phyloP scores from a whole-genome alignment of 805 yeast species.

The Kluyveromyces siamensis region DNA sequence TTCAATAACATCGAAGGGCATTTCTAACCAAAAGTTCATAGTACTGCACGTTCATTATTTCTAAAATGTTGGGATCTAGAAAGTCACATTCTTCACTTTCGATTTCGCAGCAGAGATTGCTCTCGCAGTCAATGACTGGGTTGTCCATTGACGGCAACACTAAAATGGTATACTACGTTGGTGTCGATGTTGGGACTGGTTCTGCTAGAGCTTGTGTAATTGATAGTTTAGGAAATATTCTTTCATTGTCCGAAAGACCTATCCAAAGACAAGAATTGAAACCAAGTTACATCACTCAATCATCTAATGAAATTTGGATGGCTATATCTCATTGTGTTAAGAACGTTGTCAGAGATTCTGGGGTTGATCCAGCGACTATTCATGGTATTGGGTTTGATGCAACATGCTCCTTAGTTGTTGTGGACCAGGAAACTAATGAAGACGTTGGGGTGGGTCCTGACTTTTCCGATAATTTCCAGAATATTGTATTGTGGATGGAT shows the following conservation, averaged over 20 bases:
- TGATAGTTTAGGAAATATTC: slow-evolving; percentile 72
- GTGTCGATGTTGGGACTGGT: slow-evolving; percentile 96
- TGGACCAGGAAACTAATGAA: slow-evolving; percentile 51
- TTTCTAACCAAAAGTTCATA: too few species aligned
- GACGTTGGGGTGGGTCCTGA: slow-evolving; percentile 93
- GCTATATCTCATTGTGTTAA: slow-evolving; percentile 77
- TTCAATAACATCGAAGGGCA: too few species aligned
- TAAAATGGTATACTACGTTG: slow-evolving; percentile 44
- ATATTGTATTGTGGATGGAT: slow-evolving; percentile 96
- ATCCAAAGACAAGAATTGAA: slow-evolving; percentile 69
- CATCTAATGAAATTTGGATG: slow-evolving; percentile 86
- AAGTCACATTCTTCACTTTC: slow-evolving; percentile 17
- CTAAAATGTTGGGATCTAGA: slow-evolving; percentile 6
- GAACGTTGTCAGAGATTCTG: slow-evolving; percentile 64
- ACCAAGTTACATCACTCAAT: slow-evolving; percentile 72
- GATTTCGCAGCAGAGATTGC: slow-evolving; percentile 18
- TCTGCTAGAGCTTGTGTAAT: slow-evolving; percentile 92
- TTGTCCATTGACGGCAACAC: slow-evolving; percentile 10
- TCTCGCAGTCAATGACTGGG: slow-evolving; percentile 14
- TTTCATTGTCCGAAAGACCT: slow-evolving; percentile 70
- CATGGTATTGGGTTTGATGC: slow-evolving; percentile 95
- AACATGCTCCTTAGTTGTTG: slow-evolving; percentile 86
- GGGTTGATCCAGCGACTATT: slow-evolving; percentile 56
- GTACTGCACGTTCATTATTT: too few species aligned
- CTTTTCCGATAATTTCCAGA: slow-evolving; percentile 60